These are phyloP conservation scores for Oryza australiensis DNA, from an alignment of 176 grass and related monocot genomes.

Conservation along the genomic window DNA sequence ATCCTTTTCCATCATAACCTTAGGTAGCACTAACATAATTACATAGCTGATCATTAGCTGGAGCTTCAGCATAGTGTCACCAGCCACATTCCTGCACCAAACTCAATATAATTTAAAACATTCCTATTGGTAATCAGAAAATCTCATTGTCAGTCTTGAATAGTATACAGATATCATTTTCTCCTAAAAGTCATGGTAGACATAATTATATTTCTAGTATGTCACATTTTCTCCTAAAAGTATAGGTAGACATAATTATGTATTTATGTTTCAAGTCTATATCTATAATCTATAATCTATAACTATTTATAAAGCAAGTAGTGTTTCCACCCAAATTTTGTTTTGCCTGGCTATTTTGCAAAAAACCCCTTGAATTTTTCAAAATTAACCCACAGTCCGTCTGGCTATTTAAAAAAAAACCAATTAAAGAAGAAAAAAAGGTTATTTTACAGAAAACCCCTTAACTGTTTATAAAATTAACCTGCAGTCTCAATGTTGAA, in stretches of 20 bases:
- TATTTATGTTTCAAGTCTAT: no score
- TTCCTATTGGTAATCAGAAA: neutral
- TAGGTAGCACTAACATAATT: neutral
- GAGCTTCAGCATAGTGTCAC: neutral
- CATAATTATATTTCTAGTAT: neutral
- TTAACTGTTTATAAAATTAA: no score
- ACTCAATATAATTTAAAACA: neutral
- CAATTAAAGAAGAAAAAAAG: no score
- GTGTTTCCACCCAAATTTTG: no score
- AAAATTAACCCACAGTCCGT: no score
- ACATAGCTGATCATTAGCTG: neutral
- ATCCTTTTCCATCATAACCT: neutral
- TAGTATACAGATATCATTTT: neutral
- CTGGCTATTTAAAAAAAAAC: no score
- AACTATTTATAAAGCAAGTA: no score
- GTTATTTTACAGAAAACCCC: no score
- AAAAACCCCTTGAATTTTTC: no score
- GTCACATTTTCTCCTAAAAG: neutral
- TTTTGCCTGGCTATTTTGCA: no score
- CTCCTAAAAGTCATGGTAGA: neutral
- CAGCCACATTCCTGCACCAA: constrained; percentile 17
- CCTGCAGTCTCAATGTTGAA: no score
- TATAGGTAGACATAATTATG: neutral
- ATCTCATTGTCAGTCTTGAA: neutral
- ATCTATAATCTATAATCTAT: no score